Conservation (phyloP, 345 rosid species). For the Corymbia maculata region DNA sequence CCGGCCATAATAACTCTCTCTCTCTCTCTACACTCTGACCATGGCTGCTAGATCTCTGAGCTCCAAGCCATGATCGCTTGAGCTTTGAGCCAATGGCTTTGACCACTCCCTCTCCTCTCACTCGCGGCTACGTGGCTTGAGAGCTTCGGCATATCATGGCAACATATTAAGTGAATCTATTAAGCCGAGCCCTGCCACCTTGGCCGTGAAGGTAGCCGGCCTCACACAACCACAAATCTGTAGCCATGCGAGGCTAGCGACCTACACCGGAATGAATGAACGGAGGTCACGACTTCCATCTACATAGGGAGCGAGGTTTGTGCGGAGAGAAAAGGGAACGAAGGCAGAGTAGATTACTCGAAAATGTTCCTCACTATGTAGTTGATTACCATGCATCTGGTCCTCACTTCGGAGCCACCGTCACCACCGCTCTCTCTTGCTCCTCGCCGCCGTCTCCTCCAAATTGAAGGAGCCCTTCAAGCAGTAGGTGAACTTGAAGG, state of each 20-base stretch:
- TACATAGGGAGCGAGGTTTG: neutral
- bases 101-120: neutral
- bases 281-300: neutral
- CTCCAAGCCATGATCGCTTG: neutral
- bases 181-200: neutral
- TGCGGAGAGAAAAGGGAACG: neutral
- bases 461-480: slow-evolving; percentile 6
- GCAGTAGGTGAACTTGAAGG: neutral
- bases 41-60: neutral
- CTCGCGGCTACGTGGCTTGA: neutral
- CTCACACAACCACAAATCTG: neutral
- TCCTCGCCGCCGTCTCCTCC: slow-evolving; percentile 32
- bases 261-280: neutral
- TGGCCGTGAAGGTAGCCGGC: neutral
- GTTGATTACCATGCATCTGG: slow-evolving; percentile 1
- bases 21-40: neutral
- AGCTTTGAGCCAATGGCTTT: neutral
- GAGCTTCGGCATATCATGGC: neutral
- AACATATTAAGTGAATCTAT: neutral
- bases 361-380: neutral
- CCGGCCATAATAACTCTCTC: neutral
- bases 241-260: neutral
- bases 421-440: slow-evolving; percentile 26
- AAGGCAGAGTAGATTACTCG: neutral
- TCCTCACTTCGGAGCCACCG: slow-evolving; percentile 32